Evolutionary conservation across 1,284 basidiomycete genomes (phyloP).

Genomic region (Malassezia obtusa): DNA sequence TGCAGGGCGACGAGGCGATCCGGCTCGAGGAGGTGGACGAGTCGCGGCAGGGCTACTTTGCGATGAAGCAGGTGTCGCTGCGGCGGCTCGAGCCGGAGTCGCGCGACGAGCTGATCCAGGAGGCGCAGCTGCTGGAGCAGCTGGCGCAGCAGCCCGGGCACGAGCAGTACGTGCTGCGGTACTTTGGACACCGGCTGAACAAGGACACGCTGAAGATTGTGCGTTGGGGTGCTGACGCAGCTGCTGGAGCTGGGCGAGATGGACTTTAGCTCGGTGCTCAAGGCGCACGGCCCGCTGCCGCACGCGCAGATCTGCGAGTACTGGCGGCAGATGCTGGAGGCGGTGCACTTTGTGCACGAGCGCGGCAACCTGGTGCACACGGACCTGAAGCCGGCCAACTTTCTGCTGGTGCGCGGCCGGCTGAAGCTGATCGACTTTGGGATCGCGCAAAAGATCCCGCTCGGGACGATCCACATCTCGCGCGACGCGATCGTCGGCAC

Average conservation of each 20-base stretch:
- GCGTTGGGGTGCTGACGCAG: slow-evolving; percentile 10
- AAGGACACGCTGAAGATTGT: slow-evolving; percentile 39
- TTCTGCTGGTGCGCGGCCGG: slow-evolving; percentile 71
- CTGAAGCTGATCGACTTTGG: slow-evolving; percentile 97
- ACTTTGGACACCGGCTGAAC: slow-evolving; percentile 42
- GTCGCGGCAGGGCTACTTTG: slow-evolving; percentile 39
- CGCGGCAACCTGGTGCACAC: slow-evolving; percentile 42
- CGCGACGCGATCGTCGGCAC: slow-evolving; percentile 45
- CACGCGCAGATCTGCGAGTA: slow-evolving; percentile 30
- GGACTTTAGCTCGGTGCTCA: slow-evolving; percentile 38
- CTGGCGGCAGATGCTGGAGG: slow-evolving; percentile 46
- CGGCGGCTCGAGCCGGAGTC: slow-evolving; percentile 40
- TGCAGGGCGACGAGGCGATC: slow-evolving; percentile 17
- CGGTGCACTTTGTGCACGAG: slow-evolving; percentile 46
- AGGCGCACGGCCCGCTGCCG: slow-evolving; percentile 25
- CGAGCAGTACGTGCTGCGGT: slow-evolving; percentile 40
- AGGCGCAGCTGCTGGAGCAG: slow-evolving; percentile 38
- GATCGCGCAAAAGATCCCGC: slow-evolving; percentile 69
- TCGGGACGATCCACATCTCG: slow-evolving; percentile 47
- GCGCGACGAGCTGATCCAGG: slow-evolving; percentile 40
- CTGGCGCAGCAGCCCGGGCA: slow-evolving; percentile 32
- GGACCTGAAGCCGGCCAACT: slow-evolving; percentile 50
- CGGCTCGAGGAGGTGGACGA: slow-evolving; percentile 31
- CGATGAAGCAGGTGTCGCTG: slow-evolving; percentile 45
- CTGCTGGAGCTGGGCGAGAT: slow-evolving; percentile 44